Evolutionary conservation across 2,329 filamentous ascomycete species (phyloP).

Genomic region (Aspergillus sp.): DNA sequence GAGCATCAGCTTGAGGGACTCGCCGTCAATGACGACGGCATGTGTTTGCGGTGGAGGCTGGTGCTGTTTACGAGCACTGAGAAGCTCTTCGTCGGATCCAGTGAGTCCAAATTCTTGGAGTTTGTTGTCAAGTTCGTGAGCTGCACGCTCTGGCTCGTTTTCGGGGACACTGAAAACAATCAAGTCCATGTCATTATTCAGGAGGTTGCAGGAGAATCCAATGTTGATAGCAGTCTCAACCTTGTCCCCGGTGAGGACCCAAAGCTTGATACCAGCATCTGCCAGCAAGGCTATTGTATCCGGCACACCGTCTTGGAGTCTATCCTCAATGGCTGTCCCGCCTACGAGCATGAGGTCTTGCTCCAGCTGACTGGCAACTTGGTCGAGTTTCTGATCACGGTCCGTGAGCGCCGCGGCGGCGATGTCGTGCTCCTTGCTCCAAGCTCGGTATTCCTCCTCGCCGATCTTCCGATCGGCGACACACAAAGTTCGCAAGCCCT

Average conservation of each 20-base stretch:
- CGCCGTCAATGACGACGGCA: constrained; percentile 88
- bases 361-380: constrained; percentile 82
- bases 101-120: constrained; percentile 66
- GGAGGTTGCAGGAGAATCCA: constrained; percentile 93
- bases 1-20: constrained; percentile 80
- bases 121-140: constrained; percentile 64
- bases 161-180: constrained; percentile 81
- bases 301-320: constrained; percentile 90
- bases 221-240: constrained; percentile 99
- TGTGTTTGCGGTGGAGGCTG: constrained; percentile 80
- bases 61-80: constrained; percentile 69
- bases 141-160: constrained; percentile 55
- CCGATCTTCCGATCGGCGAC: constrained; percentile 73
- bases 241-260: constrained; percentile 97
- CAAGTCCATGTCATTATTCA: constrained; percentile 96
- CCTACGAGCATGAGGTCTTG: constrained; percentile 79
- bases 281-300: constrained; percentile 88
- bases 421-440: constrained; percentile 78
- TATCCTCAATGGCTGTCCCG: constrained; percentile 94
- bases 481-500: constrained; percentile 89
- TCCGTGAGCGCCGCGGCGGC: constrained; percentile 76
- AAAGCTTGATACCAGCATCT: constrained; percentile 92
- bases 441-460: constrained; percentile 73
- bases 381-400: constrained; percentile 87
- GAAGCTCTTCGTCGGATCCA: constrained; percentile 77